Percentiles rank a stretch among this genome's conserved stretches.
These are phyloP conservation scores for Raphidocelis subcapitata DNA, from an alignment of 139 green algal genomes.

Conservation along the genomic window DNA sequence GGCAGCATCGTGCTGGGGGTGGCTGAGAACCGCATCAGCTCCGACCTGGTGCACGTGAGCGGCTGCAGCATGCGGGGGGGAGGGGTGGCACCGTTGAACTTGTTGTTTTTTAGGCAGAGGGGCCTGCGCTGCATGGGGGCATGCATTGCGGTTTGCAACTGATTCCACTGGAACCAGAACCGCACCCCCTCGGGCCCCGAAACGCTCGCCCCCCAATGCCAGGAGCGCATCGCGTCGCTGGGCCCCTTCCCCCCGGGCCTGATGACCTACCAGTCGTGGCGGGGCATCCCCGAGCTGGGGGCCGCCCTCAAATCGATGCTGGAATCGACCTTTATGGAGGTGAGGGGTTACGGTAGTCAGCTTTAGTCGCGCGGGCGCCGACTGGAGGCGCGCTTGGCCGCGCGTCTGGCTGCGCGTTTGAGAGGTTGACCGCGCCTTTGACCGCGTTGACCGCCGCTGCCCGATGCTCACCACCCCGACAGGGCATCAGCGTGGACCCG, in stretches of 20 bases:
- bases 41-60: too few relatives aligned
- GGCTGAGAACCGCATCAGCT: too few relatives aligned
- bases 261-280: constrained; percentile 28
- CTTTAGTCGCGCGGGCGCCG: neutral
- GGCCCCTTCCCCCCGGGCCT: constrained; percentile 2
- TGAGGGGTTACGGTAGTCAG: neutral
- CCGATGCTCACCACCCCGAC: neutral
- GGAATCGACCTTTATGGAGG: constrained; percentile 48
- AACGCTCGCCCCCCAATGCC: too few relatives aligned
- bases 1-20: too few relatives aligned
- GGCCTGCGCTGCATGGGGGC: too few relatives aligned
- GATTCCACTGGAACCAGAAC: too few relatives aligned
- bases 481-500: constrained; percentile 49
- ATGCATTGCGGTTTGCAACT: too few relatives aligned
- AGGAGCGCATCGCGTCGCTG: too few relatives aligned
- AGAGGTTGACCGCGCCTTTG: neutral
- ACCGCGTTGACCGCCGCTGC: neutral
- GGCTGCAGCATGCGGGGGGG: too few relatives aligned
- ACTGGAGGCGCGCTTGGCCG: neutral
- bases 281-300: constrained; percentile 39
- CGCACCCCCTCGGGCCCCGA: too few relatives aligned
- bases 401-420: neutral
- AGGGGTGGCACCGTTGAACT: too few relatives aligned
- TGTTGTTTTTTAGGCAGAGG: too few relatives aligned
- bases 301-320: constrained; percentile 40